Evolutionary conservation across 768 basidiomycete genomes (phyloP).

Genomic region (Lactarius deliciosus): DNA sequence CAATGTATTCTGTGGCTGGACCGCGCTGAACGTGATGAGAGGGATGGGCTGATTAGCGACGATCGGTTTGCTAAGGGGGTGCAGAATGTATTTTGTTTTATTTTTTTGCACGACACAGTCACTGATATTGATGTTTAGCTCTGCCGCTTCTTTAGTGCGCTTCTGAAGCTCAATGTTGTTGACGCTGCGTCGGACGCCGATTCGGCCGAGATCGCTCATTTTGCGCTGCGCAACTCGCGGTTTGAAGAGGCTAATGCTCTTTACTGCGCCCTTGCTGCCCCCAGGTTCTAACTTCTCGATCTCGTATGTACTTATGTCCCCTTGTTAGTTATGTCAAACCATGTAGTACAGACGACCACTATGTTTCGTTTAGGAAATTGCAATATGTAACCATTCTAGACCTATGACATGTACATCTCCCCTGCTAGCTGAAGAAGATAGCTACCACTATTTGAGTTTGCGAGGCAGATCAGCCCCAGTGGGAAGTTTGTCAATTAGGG

Average conservation of each 20-base stretch:
- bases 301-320: slow-evolving; percentile 15
- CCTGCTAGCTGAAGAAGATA: slow-evolving; percentile 1
- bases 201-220: slow-evolving; percentile 75
- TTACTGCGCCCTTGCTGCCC: slow-evolving; percentile 60
- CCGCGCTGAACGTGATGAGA: slow-evolving; percentile 64
- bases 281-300: slow-evolving; percentile 35
- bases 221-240: slow-evolving; percentile 66
- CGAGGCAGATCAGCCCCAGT: no score
- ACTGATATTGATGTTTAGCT: slow-evolving; percentile 43
- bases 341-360: not conserved
- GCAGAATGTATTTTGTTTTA: slow-evolving; percentile 54
- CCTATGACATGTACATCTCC: slow-evolving; percentile 13
- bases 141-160: slow-evolving; percentile 72
- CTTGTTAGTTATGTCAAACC: slow-evolving; percentile 5
- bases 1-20: slow-evolving; percentile 71
- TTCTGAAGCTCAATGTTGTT: slow-evolving; percentile 65
- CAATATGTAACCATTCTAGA: slow-evolving; percentile 2
- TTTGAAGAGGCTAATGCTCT: slow-evolving; percentile 76
- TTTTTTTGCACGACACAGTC: slow-evolving; percentile 8
- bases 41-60: slow-evolving; percentile 65
- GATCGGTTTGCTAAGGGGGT: slow-evolving; percentile 73
- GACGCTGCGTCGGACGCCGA: slow-evolving; percentile 65
- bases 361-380: slow-evolving; percentile 11
- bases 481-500: no score
- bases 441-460: no score